Conservation (phyloP, 345 rosid genomes). For the Ailanthus altissimus region DNA sequence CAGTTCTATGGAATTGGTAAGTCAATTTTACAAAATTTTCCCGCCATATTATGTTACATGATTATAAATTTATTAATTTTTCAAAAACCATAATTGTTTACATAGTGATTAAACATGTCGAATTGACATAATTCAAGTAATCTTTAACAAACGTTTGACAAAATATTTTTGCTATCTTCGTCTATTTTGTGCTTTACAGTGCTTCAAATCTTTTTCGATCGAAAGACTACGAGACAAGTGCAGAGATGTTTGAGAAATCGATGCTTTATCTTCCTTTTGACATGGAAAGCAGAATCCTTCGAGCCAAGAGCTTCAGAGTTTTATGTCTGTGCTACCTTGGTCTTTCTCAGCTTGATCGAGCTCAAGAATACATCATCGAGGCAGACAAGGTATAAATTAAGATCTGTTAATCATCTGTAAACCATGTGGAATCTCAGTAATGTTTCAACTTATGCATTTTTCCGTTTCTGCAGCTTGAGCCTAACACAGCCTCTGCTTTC, state of each 20-base stretch:
- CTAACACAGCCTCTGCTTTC: constrained; percentile 75
- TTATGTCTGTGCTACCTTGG: constrained; percentile 91
- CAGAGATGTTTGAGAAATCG: constrained; percentile 91
- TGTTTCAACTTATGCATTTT: constrained; percentile 16
- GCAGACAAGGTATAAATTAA: constrained; percentile 72
- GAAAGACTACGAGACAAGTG: constrained; percentile 78
- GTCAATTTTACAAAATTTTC: constrained; percentile 5
- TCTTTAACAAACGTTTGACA: no score
- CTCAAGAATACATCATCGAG: constrained; percentile 80
- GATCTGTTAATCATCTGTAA: not conserved
- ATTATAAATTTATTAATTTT: no score
- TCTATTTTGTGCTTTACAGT: constrained; percentile 43
- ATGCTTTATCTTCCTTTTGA: constrained; percentile 82
- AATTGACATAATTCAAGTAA: no score
- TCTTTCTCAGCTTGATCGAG: constrained; percentile 76
- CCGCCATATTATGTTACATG: no score
- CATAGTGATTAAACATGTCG: no score
- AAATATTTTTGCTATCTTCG: no score
- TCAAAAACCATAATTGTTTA: no score
- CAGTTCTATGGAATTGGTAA: constrained; percentile 91
- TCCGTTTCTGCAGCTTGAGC: constrained; percentile 75
- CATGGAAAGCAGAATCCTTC: constrained; percentile 60
- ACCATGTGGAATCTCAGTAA: not conserved
- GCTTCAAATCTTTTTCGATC: constrained; percentile 72
- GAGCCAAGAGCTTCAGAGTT: constrained; percentile 95